Evolutionary conservation across 352 stramenopile species (phyloP).

Genomic region (Phytophthora sp.): DNA sequence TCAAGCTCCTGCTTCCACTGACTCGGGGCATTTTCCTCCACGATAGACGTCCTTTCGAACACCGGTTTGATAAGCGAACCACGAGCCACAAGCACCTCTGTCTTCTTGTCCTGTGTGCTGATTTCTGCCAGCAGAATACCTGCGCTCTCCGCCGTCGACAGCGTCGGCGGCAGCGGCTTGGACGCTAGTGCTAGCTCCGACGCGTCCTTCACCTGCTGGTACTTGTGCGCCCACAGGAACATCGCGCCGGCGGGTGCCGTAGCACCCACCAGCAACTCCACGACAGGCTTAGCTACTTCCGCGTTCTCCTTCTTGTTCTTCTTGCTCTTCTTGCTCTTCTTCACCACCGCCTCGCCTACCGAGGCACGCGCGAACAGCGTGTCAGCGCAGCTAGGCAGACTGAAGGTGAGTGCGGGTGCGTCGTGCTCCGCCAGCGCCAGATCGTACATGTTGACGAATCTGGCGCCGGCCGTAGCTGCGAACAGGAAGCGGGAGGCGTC

Average conservation of each 20-base stretch:
- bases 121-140: slow-evolving; percentile 56
- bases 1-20: slow-evolving; percentile 61
- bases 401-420: slow-evolving; percentile 77
- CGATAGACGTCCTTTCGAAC: slow-evolving; percentile 69
- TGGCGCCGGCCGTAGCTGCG: slow-evolving; percentile 67
- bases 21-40: slow-evolving; percentile 59
- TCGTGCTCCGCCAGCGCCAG: slow-evolving; percentile 61
- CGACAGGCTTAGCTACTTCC: slow-evolving; percentile 16
- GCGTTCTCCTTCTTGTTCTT: slow-evolving; percentile 43
- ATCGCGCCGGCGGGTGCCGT: slow-evolving; percentile 68
- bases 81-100: slow-evolving; percentile 67
- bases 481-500: slow-evolving; percentile 71
- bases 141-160: slow-evolving; percentile 36
- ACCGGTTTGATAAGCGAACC: slow-evolving; percentile 78
- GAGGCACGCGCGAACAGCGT: slow-evolving; percentile 53
- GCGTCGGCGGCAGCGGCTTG: slow-evolving; percentile 67
- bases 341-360: slow-evolving; percentile 24
- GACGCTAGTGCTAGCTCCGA: slow-evolving; percentile 48
- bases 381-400: slow-evolving; percentile 63
- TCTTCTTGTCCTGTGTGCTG: slow-evolving; percentile 27
- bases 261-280: slow-evolving; percentile 63
- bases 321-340: slow-evolving; percentile 68
- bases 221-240: slow-evolving; percentile 79
- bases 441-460: slow-evolving; percentile 90
- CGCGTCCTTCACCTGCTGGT: slow-evolving; percentile 45